phyloP scores from a whole-genome alignment of 371 early-diverging fungal genomes.

The Blakeslea trispora region DNA sequence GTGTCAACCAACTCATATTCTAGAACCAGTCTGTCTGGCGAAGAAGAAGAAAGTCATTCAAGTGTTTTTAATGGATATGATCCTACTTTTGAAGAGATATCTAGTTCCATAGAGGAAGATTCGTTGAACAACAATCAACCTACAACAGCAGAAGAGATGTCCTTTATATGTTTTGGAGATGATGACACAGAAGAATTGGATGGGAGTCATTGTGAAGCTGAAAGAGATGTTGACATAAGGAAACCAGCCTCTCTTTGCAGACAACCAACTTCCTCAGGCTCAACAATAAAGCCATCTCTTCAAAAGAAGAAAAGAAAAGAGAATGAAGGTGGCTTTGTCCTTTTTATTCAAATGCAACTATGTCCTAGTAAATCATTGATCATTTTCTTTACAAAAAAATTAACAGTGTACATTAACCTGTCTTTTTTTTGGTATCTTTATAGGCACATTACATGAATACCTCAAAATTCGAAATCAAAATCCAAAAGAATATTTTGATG shows the following conservation, averaged over 20 bases:
- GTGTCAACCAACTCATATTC: neutral
- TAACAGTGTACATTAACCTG: too few species aligned
- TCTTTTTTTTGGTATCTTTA: neutral
- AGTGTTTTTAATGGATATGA: slow-evolving; percentile 16
- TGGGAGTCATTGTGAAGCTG: neutral
- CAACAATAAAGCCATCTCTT: neutral
- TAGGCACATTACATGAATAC: slow-evolving; percentile 50
- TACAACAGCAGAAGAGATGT: neutral
- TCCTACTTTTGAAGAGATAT: slow-evolving; percentile 11
- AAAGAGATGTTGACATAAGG: neutral
- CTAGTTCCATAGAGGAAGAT: neutral
- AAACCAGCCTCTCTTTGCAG: neutral
- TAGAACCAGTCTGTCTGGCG: neutral
- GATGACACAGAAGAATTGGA: neutral
- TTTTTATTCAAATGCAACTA: slow-evolving; percentile 88
- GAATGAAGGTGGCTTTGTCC: slow-evolving; percentile 47
- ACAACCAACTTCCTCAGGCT: neutral
- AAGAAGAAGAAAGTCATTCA: neutral
- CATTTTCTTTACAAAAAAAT: too few species aligned
- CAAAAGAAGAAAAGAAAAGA: neutral
- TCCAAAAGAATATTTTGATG: slow-evolving; percentile 20
- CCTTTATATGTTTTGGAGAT: neutral
- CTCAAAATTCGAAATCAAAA: slow-evolving; percentile 38
- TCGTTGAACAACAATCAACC: neutral
- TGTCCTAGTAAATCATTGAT: slow-evolving; percentile 66